Conservation (phyloP, 148 eudicot genomes). For the Polygonum aviculare region DNA sequence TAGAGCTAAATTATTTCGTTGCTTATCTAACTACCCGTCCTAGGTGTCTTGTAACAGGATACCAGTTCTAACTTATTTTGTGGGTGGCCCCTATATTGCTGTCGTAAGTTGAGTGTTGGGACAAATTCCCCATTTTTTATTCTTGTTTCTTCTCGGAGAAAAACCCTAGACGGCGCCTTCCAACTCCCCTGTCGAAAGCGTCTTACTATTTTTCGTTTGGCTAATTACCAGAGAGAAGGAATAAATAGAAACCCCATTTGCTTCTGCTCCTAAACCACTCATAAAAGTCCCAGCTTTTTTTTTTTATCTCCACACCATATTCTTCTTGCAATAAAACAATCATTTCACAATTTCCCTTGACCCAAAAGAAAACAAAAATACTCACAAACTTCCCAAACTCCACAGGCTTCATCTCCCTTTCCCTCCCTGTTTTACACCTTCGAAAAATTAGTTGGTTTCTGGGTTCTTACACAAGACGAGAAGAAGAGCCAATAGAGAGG, state of each 20-base stretch:
- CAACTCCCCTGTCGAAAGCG: neutral
- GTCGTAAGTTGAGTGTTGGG: neutral
- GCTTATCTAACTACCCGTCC: too few species aligned
- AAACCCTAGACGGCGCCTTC: constrained; percentile 10
- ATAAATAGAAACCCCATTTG: neutral
- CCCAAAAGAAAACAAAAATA: neutral
- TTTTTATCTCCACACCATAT: constrained; percentile 7
- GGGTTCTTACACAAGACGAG: neutral
- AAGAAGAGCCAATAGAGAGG: neutral
- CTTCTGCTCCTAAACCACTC: constrained; percentile 5
- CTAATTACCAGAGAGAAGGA: neutral
- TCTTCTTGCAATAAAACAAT: neutral
- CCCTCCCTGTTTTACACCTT: neutral
- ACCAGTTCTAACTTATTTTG: too few species aligned
- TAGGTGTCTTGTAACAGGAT: too few species aligned
- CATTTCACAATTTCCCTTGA: neutral
- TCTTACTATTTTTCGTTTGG: neutral
- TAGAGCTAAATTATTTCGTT: too few species aligned
- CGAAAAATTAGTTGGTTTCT: neutral
- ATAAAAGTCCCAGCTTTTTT: neutral
- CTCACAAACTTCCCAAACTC: neutral
- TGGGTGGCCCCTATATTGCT: neutral
- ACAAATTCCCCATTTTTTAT: neutral
- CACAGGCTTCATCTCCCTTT: neutral
- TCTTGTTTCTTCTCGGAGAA: neutral